Evolutionary conservation across 140 eudicot genomes (phyloP).

Genomic region (Senecio squalidus): DNA sequence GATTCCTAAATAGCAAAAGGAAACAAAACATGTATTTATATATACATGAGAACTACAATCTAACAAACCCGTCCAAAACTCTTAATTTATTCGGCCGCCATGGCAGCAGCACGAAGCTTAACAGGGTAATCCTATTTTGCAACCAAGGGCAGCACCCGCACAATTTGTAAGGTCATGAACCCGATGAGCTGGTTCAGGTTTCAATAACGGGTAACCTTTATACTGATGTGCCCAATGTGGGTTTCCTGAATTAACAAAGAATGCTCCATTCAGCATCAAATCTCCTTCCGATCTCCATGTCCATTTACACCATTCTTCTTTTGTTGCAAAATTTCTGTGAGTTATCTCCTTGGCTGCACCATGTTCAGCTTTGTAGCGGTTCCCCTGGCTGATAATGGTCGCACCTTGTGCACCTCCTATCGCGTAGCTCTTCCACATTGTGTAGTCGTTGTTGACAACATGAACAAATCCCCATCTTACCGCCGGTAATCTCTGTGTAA

Average conservation of each 20-base stretch:
- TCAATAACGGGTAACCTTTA: conserved; percentile 28
- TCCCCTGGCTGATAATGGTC: conserved; percentile 65
- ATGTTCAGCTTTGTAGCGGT: conserved; percentile 45
- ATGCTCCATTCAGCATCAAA: conserved; percentile 67
- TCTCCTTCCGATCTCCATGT: conserved; percentile 67
- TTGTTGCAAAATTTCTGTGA: conserved; percentile 27
- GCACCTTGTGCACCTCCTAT: conserved; percentile 45
- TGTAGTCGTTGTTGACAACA: conserved; percentile 47
- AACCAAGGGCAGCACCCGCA: conserved; percentile 55
- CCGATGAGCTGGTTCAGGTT: conserved; percentile 32
- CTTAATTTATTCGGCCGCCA: conserved; percentile 9
- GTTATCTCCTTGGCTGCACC: conserved; percentile 43
- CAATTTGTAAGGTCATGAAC: conserved; percentile 50
- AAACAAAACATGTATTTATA: conserved; percentile 19
- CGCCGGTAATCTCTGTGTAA: conserved; percentile 51
- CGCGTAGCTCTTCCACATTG: conserved; percentile 41
- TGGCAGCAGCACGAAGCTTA: conserved; percentile 20
- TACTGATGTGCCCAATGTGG: conserved; percentile 32
- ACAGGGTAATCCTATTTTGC: conserved; percentile 50
- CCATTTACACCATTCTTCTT: conserved; percentile 45
- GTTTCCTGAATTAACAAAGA: conserved; percentile 61
- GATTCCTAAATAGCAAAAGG: conserved; percentile 30
- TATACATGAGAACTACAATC: conserved; percentile 12
- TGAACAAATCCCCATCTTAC: conserved; percentile 54
- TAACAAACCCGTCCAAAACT: conserved; percentile 10